Evolutionary conservation across 2,329 filamentous ascomycete species (phyloP).

Genomic region (Fusarium odoratissimum): DNA sequence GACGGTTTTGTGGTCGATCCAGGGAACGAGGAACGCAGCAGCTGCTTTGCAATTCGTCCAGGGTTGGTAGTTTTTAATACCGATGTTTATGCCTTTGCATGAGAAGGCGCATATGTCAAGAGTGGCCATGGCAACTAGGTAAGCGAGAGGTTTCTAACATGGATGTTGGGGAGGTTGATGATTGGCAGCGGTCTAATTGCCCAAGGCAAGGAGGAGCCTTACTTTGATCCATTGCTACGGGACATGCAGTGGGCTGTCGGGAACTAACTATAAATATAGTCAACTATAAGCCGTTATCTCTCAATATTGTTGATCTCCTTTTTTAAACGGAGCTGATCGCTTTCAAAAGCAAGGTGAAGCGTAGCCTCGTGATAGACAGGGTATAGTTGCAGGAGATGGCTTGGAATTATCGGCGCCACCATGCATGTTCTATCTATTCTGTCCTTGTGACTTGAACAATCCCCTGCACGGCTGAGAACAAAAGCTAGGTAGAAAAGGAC

Average conservation of each 20-base stretch:
- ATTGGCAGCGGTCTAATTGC: not conserved
- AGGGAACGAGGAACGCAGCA: not conserved
- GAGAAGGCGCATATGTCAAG: not conserved
- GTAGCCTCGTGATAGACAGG: not conserved
- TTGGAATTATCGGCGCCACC: not conserved
- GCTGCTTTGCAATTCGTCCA: not conserved
- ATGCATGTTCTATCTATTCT: not conserved
- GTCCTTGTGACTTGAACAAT: not conserved
- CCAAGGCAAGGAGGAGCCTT: not conserved
- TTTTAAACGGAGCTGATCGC: not conserved
- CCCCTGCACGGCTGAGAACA: fast-evolving
- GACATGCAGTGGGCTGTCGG: not conserved
- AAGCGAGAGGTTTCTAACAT: no score
- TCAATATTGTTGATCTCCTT: not conserved
- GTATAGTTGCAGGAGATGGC: not conserved
- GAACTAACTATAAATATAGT: not conserved
- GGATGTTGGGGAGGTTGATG: not conserved
- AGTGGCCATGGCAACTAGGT: not conserved
- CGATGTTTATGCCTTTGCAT: not conserved
- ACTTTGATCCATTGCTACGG: not conserved
- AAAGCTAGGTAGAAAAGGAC: not conserved
- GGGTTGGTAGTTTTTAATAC: not conserved
- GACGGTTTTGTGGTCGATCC: not conserved
- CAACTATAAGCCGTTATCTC: not conserved
- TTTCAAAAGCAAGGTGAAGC: not conserved